Base-by-base conservation (phyloP, 148 eudicot genomes). In the Chenopodium berlandieri region DNA sequence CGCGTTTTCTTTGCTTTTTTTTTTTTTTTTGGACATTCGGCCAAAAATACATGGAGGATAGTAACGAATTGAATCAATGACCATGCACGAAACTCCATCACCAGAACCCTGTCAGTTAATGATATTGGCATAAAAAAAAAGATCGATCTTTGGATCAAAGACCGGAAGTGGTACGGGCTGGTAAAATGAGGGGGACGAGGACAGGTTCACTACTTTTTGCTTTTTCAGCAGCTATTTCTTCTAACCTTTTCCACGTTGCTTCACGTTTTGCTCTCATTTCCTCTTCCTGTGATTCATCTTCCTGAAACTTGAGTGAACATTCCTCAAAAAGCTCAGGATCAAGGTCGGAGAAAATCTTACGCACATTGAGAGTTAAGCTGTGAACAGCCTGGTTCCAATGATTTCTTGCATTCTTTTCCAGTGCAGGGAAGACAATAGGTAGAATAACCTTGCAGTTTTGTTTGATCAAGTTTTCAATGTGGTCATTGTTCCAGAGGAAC, bases 371-470 rank as follows among this genome's bases (percentile, higher is more conserved):
- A 4, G 93, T 93, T 82, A 90, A 84, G 80, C 94, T 86, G 63
- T 91, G 94, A 48, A 93, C 93, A 7, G 90, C 93, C 73, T 91
- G 92, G 75, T 93, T 91, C 97, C 97, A 93, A 44, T 93, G 97
- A 76, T 80, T 81, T 31, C 89, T 70, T 31, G 92, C 82, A 65
- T 93, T 93, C 83, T 81, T 90, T 87, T 93, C 97, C 71, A 93
- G 75, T 2, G 94, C 91, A 66, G 97, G 93, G 85, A 93, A 84
- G 84, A 93, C 92, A 4, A 93, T 89, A 27, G 97, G 94, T 40
- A 93, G 82, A 68, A 93, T 89, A 40, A 89, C 86, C 64, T 88
- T 83, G 73, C 90, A 88, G 31, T 89, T 93, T 82, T 91, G 93
- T 81, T 82, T 88, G 72, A 93, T 91, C 82, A 93, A 80, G 82